Evolutionary conservation across 106 monocot genomes (phyloP), one percentile per base, ranked within the genome.

Genomic region (Allium cepa): DNA sequence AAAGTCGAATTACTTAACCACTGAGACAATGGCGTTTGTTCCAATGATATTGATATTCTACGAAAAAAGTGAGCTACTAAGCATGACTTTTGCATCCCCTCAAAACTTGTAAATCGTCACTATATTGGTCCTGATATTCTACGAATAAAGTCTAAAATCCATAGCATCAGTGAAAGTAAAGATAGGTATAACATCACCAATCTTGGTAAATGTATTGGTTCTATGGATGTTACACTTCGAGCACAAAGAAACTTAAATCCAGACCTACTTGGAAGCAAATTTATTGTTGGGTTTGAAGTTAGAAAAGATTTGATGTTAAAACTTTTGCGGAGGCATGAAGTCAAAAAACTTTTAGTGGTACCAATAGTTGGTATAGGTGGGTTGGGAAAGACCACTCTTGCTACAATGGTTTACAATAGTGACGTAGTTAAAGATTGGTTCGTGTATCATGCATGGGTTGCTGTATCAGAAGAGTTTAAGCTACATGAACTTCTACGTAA

Each of bases 301-400:
- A 5, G 28, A 12, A 15, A 63, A 45, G 26, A 45, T 9, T 9
- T 45, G 8, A 46, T 69, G n/a, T 10, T 69, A 1, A 46, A 56
- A 22, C 56, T 0, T 9, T 9, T 69, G 52, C 9, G 46, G 10
- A 11, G 69, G 22, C 9, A 47, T 49, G 22, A 49, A 17, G 7
- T 50, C 1, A 1, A 9, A 9, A 65, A 49, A 10, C 69, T 26
- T 7, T 52, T 12, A 4, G 76, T 76, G 59, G 45, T 78, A 12
- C 71, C 82, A 11, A 60, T 82, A 14, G 75, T 78, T 9, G 78
- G 82, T 36, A 75, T 78, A 52, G 61, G 65, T 17, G 82, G 82
- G 1, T 22, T 71, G 7, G 78, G 82, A 8, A 82, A 82, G 66
- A 82, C 78, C 11, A 82, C 82, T 57, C 71, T 82, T 26, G 82